A percentile compares a stretch with the other conserved stretches of the same genome.
Conservation (phyloP, 2,329 filamentous ascomycete genomes). For the Apiospora saccharicola region DNA sequence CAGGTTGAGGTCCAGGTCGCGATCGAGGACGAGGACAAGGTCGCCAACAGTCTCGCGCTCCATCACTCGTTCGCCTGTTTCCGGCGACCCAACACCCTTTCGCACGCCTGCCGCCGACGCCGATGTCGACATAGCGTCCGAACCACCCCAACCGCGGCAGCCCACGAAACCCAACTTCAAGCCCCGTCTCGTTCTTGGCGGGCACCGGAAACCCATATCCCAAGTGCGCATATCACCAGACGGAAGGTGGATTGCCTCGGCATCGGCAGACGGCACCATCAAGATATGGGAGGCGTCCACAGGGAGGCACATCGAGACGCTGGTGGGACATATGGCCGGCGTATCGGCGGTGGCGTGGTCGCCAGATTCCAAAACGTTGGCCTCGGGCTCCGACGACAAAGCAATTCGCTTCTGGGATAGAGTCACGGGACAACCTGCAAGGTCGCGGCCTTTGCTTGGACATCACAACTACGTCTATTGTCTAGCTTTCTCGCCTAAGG, state of each 20-base stretch:
- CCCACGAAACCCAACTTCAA: constrained; percentile 71
- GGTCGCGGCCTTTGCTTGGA: constrained; percentile 71
- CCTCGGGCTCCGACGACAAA: constrained; percentile 95
- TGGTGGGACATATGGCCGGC: constrained; percentile 92
- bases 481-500: constrained; percentile 95
- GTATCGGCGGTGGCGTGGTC: constrained; percentile 95
- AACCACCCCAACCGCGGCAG: constrained; percentile 50
- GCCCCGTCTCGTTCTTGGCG: constrained; percentile 73
- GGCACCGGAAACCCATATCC: constrained; percentile 81
- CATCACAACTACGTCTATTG: constrained; percentile 98
- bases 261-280: constrained; percentile 87
- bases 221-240: constrained; percentile 92
- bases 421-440: constrained; percentile 64
- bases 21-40: constrained; percentile 32
- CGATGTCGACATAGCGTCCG: constrained; percentile 25
- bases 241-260: constrained; percentile 87
- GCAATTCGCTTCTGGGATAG: constrained; percentile 91
- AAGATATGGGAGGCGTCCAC: constrained; percentile 88
- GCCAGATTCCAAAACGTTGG: constrained; percentile 85
- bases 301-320: constrained; percentile 82
- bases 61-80: constrained; percentile 32
- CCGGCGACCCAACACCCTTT: constrained; percentile 32
- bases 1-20: constrained; percentile 29
- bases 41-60: constrained; percentile 31
- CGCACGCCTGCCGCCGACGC: constrained; percentile 28